Conservation (phyloP, 2,329 filamentous ascomycete genomes). For the Parafenestella ontariensis region DNA sequence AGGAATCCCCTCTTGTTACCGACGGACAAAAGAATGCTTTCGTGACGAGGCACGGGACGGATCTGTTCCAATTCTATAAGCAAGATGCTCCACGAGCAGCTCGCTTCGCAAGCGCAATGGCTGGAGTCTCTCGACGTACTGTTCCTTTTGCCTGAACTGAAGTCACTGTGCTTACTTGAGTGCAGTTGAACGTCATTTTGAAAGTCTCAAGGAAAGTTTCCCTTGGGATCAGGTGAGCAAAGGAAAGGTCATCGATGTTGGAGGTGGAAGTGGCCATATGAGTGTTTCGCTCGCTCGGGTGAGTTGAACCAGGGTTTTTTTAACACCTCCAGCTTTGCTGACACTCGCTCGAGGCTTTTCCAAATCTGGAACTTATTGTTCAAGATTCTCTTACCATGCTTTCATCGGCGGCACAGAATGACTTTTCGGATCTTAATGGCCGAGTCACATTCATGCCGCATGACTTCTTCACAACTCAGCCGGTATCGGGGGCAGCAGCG, state of each 20-base stretch:
- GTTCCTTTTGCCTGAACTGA: too few species aligned
- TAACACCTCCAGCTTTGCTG: background rate
- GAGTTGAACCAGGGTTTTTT: slow-evolving; percentile 6
- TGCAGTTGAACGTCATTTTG: slow-evolving; percentile 32
- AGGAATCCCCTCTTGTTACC: slow-evolving; percentile 6
- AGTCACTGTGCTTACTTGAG: background rate
- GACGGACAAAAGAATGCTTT: slow-evolving; percentile 28
- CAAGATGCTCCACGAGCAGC: slow-evolving; percentile 29
- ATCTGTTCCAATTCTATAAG: slow-evolving; percentile 37
- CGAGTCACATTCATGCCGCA: slow-evolving; percentile 30
- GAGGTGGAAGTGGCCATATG: slow-evolving; percentile 36
- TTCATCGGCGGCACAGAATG: slow-evolving; percentile 10
- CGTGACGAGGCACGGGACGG: slow-evolving; percentile 24
- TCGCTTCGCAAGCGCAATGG: slow-evolving; percentile 43
- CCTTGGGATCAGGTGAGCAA: slow-evolving; percentile 30
- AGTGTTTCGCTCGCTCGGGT: slow-evolving; percentile 27
- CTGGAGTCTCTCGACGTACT: slow-evolving; percentile 26
- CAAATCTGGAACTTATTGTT: slow-evolving; percentile 23
- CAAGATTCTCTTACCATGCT: slow-evolving; percentile 26
- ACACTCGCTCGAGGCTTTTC: slow-evolving; percentile 10
- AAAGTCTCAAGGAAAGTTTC: slow-evolving; percentile 31
- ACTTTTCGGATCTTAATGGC: slow-evolving; percentile 17
- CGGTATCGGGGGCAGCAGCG: slow-evolving; percentile 31
- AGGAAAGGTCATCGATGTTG: slow-evolving; percentile 41
- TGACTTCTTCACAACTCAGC: slow-evolving; percentile 31